Evolutionary conservation across 768 basidiomycete genomes (phyloP), one percentile per base, ranked within the genome.

Genomic region (Cubamyces sp.): DNA sequence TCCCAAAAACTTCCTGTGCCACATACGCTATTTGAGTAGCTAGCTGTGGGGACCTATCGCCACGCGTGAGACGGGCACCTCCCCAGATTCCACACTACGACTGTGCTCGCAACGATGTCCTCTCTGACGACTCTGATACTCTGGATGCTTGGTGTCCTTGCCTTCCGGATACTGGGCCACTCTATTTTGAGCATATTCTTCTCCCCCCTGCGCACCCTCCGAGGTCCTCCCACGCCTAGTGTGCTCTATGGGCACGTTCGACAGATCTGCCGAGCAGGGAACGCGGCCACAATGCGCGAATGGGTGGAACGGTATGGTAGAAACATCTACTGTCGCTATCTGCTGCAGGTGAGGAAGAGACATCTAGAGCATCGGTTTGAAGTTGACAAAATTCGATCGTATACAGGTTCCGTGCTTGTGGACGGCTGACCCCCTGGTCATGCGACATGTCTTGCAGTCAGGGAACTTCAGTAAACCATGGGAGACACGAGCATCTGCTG

Each of bases 381-480:
- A n/a, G n/a, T n/a, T n/a, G n/a, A n/a, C n/a, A n/a, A n/a, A n/a
- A n/a, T n/a, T n/a, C n/a, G n/a, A n/a, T n/a, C n/a, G 25, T 11
- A 9, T n/a, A 1, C 30, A 60, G 59, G 39, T 52, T 3, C 59
- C 59, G 2, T 45, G 51, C 21, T 37, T 60, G 18, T 53, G 59
- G 59, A 60, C 59, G 3, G 42, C 51, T 6, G 59, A 60, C 42
- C 50, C 59, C 1, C 28, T 40, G 14, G 42, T n/a, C 0, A 45
- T 60, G 23, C 50, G 52, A 0, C 59, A 60, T 23, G 18, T 60
- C 3, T n/a, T 60, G 30, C 45, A 54, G 7, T 60, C 59, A 23
- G 21, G 43, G 21, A 60, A 53, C 30, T 60, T 39, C 42, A 19
- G 18, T 25, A 60, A 60, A 37, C 59, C 59, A 16, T 60, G 59